These are phyloP conservation scores for Sphagnurus paluster DNA, from an alignment of 1,284 basidiomycete species.

Conservation along the genomic window DNA sequence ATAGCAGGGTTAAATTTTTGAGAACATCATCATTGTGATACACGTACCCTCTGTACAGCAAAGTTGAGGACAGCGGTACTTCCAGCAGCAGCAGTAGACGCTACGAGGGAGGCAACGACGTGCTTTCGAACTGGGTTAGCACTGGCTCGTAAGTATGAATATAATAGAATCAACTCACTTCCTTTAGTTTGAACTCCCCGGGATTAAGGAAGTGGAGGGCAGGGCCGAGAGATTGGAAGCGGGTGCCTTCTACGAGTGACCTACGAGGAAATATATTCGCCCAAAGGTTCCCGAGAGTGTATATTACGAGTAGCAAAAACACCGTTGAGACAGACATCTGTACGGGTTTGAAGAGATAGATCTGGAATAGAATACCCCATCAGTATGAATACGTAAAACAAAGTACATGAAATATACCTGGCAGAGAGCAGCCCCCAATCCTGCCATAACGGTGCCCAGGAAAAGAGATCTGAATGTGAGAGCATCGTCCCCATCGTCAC, in stretches of 20 bases:
- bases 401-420: slow-evolving; percentile 35
- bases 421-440: slow-evolving; percentile 50
- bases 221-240: slow-evolving; percentile 38
- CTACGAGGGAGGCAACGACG: slow-evolving; percentile 59
- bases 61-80: slow-evolving; percentile 58
- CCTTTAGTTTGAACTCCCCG: slow-evolving; percentile 57
- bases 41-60: slow-evolving; percentile 53
- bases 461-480: slow-evolving; percentile 59
- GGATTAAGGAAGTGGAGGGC: slow-evolving; percentile 55
- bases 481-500: slow-evolving; percentile 62
- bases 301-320: slow-evolving; percentile 61
- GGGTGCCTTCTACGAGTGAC: slow-evolving; percentile 41
- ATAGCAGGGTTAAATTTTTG: too few species aligned
- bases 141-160: neutral
- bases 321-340: slow-evolving; percentile 52
- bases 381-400: neutral
- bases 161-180: slow-evolving; percentile 40
- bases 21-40: neutral
- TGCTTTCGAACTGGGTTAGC: slow-evolving; percentile 38
- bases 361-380: slow-evolving; percentile 32
- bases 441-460: slow-evolving; percentile 57
- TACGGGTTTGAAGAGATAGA: slow-evolving; percentile 64
- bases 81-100: slow-evolving; percentile 55
- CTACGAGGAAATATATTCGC: slow-evolving; percentile 42
- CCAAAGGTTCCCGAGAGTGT: slow-evolving; percentile 54